Conservation (phyloP, 805 yeast genomes). For the Scheffersomyces spartinae region DNA sequence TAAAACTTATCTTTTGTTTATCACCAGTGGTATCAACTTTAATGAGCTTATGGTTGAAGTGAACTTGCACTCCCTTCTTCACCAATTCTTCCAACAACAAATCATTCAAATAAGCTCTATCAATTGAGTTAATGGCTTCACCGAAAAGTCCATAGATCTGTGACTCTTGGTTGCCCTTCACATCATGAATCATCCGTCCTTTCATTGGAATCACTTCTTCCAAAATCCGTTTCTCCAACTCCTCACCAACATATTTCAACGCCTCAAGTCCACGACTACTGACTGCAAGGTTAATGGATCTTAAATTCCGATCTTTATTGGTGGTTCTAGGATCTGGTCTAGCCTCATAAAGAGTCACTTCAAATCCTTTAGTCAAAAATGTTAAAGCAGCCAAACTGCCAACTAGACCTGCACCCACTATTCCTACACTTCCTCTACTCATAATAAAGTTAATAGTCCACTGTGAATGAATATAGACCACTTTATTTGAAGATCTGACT, state of each 20-base stretch:
- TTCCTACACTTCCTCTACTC: constrained; percentile 34
- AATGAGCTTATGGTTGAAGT: constrained; percentile 48
- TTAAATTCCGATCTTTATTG: constrained; percentile 25
- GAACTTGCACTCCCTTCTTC: constrained; percentile 28
- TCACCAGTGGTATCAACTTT: constrained; percentile 18
- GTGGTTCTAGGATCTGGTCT: constrained; percentile 52
- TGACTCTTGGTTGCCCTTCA: constrained; percentile 47
- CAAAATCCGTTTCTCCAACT: constrained; percentile 44
- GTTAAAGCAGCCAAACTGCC: constrained; percentile 83
- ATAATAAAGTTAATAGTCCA: no score
- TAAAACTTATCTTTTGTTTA: constrained; percentile 11
- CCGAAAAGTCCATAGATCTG: constrained; percentile 76
- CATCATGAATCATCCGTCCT: constrained; percentile 82
- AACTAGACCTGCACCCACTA: constrained; percentile 87
- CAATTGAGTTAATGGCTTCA: constrained; percentile 78
- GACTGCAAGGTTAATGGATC: constrained; percentile 84
- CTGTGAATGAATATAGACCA: no score
- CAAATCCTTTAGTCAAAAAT: constrained; percentile 56
- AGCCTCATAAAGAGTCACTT: constrained; percentile 62
- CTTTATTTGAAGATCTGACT: no score
- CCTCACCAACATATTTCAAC: constrained; percentile 46
- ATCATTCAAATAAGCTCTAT: constrained; percentile 58
- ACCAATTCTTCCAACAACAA: constrained; percentile 54
- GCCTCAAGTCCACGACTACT: constrained; percentile 75
- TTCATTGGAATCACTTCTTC: constrained; percentile 68